Conservation (phyloP, 1,139 yeast genomes). For the Candida sanyaensis region DNA sequence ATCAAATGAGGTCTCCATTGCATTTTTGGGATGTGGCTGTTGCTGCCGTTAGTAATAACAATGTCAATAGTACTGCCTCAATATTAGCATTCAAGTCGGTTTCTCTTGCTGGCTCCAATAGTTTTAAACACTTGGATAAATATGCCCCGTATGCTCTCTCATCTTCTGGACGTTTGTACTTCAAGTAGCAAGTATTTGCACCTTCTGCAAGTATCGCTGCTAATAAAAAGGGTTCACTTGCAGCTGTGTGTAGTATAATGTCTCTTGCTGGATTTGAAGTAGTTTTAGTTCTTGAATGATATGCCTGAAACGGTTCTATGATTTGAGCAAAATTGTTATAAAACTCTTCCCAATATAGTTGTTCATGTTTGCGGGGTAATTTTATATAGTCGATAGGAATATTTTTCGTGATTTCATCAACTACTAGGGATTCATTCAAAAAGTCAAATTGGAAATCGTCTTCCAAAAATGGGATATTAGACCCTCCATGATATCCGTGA, state of each 20-base stretch:
- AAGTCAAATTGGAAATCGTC: conserved; percentile 14
- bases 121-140: conserved; percentile 54
- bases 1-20: conserved; percentile 70
- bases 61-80: conserved; percentile 63
- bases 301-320: conserved; percentile 59
- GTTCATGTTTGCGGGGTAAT: conserved; percentile 37
- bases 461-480: conserved; percentile 14
- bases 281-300: conserved; percentile 18
- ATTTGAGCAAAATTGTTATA: conserved; percentile 54
- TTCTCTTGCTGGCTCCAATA: conserved; percentile 40
- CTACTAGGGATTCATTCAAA: conserved; percentile 6
- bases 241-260: conserved; percentile 55
- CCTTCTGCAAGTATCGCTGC: conserved; percentile 70
- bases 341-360: conserved; percentile 50
- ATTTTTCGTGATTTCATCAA: conserved; percentile 12
- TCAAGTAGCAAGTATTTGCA: conserved; percentile 44
- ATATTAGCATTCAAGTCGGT: conserved; percentile 42
- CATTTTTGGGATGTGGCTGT: conserved; percentile 57
- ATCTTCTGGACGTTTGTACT: conserved; percentile 38
- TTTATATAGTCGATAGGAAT: conserved; percentile 24
- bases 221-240: conserved; percentile 54
- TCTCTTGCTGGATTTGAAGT: conserved; percentile 57
- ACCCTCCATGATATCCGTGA: conserved; percentile 29
- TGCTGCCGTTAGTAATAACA: conserved; percentile 60
- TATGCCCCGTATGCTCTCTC: conserved; percentile 55